These are phyloP conservation scores for Striga asiatica DNA, from an alignment of 257 asterid genomes.

Conservation along the genomic window DNA sequence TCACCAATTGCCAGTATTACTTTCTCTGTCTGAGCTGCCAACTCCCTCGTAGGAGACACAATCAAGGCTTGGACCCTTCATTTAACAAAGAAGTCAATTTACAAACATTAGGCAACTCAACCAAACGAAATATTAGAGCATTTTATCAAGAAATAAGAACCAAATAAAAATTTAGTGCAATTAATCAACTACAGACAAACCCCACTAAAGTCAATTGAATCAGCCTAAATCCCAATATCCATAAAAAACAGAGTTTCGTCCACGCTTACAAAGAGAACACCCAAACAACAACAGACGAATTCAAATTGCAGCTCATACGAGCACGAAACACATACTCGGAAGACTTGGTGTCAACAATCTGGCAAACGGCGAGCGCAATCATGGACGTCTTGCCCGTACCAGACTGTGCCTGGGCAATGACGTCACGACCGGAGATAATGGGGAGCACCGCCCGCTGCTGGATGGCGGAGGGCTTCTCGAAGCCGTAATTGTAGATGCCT, in stretches of 20 bases:
- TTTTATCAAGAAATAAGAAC: background rate
- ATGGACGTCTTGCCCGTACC: conserved; percentile 93
- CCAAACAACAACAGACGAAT: background rate
- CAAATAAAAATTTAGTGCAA: background rate
- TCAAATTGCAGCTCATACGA: background rate
- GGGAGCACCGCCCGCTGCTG: conserved; percentile 88
- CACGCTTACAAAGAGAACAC: background rate
- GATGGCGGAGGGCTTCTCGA: conserved; percentile 90
- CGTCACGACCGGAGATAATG: conserved; percentile 73
- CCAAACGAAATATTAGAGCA: no score
- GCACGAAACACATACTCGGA: conserved; percentile 44
- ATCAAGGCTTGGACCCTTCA: conserved; percentile 84
- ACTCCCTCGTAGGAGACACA: conserved; percentile 87
- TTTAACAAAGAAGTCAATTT: background rate
- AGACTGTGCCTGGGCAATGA: conserved; percentile 90
- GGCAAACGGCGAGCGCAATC: conserved; percentile 92
- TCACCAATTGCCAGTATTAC: conserved; percentile 79
- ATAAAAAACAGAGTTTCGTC: background rate
- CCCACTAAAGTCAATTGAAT: background rate
- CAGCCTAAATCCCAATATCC: background rate
- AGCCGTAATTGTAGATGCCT: conserved; percentile 85
- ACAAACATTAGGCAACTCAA: background rate
- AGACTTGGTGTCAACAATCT: conserved; percentile 73
- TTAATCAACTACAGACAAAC: background rate
- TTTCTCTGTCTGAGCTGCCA: conserved; percentile 87